Evolutionary conservation across 176 grass and related monocot genomes (phyloP), one percentile per base, ranked within the genome.

Genomic region (Cenchrus purpureus): DNA sequence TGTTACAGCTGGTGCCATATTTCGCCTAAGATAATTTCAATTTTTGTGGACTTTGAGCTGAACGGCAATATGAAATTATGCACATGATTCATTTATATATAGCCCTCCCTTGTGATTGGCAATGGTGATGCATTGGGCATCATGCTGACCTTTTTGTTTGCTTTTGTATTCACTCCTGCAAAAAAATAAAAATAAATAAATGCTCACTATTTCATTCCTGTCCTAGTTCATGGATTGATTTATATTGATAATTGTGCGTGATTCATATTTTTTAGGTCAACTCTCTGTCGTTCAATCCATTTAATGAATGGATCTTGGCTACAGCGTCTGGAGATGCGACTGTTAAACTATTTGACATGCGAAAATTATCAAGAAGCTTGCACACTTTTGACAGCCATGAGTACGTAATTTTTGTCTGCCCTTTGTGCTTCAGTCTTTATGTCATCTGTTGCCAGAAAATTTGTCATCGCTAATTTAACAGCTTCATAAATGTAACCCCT

Each of bases 261-360:
- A 2, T 57, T 65, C 46, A 3, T 49, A 40, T 79, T 79, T 76
- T 46, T 20, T 86, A 99, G 97, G 97, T 94, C 10, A 96, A 99
- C 88, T 96, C 97, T 40, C 49, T 99, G 34, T 96, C 97, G 53
- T 99, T 99, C 86, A 99, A 91, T 84, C 93, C 97, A 65, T 96
- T 94, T 75, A 99, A 94, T 37, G 97, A 96, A 74, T 99, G 97
- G 97, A 94, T 99, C 68, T 84, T 99, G 82, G 91, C 94, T 64
- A 94, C 97, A 72, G 93, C 91, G 80, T 99, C 97, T 56, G 90
- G 91, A 43, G 97, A 99, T 87, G 90, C 86, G 54, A 92, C 88
- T 40, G 66, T 99, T 28, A 96, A 96, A 66, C 79, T 99, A 15
- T 99, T 99, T 89, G 97, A 99, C 76, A 69, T 92, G 70, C 74